These are phyloP conservation scores for Lodderomyces pseudojiufengensis DNA, from an alignment of 1,139 yeast genomes.

Conservation along the genomic window DNA sequence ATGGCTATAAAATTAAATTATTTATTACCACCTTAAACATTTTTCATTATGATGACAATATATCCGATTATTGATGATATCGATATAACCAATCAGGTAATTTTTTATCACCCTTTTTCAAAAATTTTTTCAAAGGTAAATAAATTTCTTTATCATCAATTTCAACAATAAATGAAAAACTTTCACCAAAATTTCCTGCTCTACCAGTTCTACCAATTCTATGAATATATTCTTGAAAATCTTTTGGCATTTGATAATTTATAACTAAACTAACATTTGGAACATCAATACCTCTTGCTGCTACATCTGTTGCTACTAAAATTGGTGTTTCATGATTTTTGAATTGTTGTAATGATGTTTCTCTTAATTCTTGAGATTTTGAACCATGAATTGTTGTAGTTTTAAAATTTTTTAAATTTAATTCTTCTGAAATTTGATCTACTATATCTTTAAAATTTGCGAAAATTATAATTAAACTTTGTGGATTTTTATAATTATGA, in stretches of 20 bases:
- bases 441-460: conserved; percentile 74
- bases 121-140: conserved; percentile 48
- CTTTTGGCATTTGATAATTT: conserved; percentile 72
- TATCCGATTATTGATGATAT: conserved; percentile 22
- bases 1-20: conserved; percentile 2
- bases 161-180: conserved; percentile 62
- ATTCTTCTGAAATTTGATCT: conserved; percentile 54
- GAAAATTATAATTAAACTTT: conserved; percentile 58
- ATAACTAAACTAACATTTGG: conserved; percentile 80
- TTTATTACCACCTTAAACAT: too few relatives aligned
- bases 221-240: conserved; percentile 82
- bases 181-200: conserved; percentile 78
- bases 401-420: conserved; percentile 36
- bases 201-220: conserved; percentile 96
- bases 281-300: conserved; percentile 94
- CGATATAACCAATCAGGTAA: conserved; percentile 51
- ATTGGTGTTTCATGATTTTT: conserved; percentile 58
- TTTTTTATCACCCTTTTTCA: conserved; percentile 45
- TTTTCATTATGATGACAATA: too few relatives aligned
- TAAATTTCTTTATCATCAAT: conserved; percentile 56
- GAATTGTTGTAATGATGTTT: conserved; percentile 65
- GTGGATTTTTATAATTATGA: conserved; percentile 30
- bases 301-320: conserved; percentile 90
- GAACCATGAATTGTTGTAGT: conserved; percentile 81
- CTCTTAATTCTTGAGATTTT: conserved; percentile 83